These are phyloP conservation scores for Colletotrichum liaoningense DNA, from an alignment of 2,329 filamentous ascomycete species.

Conservation along the genomic window DNA sequence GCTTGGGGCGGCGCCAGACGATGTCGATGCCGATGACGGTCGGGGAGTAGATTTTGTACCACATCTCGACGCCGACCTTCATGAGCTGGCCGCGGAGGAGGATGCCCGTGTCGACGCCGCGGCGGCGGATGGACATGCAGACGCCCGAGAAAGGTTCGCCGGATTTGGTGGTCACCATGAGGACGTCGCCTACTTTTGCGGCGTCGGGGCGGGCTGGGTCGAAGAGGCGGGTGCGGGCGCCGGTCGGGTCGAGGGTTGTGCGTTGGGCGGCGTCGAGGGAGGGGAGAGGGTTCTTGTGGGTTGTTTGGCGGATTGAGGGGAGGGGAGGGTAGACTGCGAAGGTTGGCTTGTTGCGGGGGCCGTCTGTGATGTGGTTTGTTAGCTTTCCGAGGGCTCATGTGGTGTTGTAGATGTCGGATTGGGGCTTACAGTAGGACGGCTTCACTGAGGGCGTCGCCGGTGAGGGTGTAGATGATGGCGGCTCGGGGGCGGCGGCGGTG, in stretches of 20 bases:
- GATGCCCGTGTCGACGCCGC: slow-evolving; percentile 90
- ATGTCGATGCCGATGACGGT: slow-evolving; percentile 93
- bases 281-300: slow-evolving; percentile 75
- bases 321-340: slow-evolving; percentile 56
- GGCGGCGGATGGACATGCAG: slow-evolving; percentile 85
- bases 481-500: slow-evolving; percentile 48
- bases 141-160: slow-evolving; percentile 93
- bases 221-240: slow-evolving; percentile 85
- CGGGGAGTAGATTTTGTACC: slow-evolving; percentile 94
- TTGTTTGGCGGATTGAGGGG: slow-evolving; percentile 64
- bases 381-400: background rate
- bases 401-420: background rate
- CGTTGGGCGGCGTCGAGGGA: slow-evolving; percentile 77
- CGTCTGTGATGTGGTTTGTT: background rate
- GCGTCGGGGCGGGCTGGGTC: slow-evolving; percentile 80
- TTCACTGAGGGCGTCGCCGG: slow-evolving; percentile 42
- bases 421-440: slow-evolving; percentile 44
- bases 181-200: slow-evolving; percentile 87
- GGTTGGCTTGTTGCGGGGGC: slow-evolving; percentile 29
- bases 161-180: slow-evolving; percentile 84
- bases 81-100: slow-evolving; percentile 88
- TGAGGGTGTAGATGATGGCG: slow-evolving; percentile 43
- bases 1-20: slow-evolving; percentile 86
- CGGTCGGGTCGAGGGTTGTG: slow-evolving; percentile 82
- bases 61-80: slow-evolving; percentile 93